Conservation (phyloP, 169 alveolate species). For the Theileria annulata region DNA sequence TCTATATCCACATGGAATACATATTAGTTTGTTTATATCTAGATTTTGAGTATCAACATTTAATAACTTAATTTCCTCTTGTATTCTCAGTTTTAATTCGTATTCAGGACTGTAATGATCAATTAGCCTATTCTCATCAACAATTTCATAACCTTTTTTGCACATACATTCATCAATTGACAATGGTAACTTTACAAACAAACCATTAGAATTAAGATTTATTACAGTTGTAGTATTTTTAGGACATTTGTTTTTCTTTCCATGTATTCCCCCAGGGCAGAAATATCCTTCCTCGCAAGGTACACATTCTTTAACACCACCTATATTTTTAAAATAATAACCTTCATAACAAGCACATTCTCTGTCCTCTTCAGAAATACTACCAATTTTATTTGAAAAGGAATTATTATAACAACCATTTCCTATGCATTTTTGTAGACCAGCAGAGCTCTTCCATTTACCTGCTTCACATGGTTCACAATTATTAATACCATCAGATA, state of each 20-base stretch:
- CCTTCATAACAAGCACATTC: constrained; percentile 69
- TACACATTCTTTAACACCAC: constrained; percentile 65
- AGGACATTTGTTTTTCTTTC: constrained; percentile 64
- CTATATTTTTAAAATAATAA: constrained; percentile 66
- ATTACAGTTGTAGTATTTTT: constrained; percentile 62
- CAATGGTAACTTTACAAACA: constrained; percentile 25
- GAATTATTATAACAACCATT: constrained; percentile 71
- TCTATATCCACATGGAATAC: constrained; percentile 48
- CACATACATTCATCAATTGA: constrained; percentile 70
- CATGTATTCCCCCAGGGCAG: constrained; percentile 73
- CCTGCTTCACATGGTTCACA: constrained; percentile 73
- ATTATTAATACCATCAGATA: constrained; percentile 7
- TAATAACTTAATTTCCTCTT: constrained; percentile 1
- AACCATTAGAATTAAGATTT: background rate
- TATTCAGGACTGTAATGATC: constrained; percentile 11
- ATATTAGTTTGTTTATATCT: constrained; percentile 18
- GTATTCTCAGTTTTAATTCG: constrained; percentile 14
- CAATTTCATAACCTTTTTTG: constrained; percentile 70
- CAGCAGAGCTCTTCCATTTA: constrained; percentile 75
- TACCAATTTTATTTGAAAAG: constrained; percentile 58
- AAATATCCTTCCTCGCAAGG: constrained; percentile 73
- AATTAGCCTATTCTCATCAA: background rate
- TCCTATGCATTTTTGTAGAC: constrained; percentile 65
- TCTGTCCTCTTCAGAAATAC: constrained; percentile 75
- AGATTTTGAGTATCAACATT: background rate